Evolutionary conservation across 257 asterid genomes (phyloP).

Genomic region (Plectranthus barbatus): DNA sequence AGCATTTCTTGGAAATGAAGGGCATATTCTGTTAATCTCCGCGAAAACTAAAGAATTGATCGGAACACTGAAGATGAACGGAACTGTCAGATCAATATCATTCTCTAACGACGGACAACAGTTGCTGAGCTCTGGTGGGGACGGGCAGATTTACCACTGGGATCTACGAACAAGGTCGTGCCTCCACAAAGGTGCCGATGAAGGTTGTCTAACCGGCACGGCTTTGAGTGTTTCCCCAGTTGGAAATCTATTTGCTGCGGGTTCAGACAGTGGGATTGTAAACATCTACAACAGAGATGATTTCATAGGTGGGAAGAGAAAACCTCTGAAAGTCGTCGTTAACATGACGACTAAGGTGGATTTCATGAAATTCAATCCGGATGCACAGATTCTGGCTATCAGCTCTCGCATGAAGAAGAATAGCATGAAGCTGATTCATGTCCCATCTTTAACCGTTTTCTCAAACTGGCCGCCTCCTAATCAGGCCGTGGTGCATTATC

Average conservation of each 20-base stretch:
- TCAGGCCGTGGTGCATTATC: conserved; percentile 37
- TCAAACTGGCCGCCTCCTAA: conserved; percentile 79
- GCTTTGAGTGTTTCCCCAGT: conserved; percentile 55
- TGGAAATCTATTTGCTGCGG: conserved; percentile 84
- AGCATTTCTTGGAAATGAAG: conserved; percentile 89
- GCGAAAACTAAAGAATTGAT: conserved; percentile 71
- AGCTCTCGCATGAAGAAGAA: conserved; percentile 82
- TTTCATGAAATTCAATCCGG: conserved; percentile 68
- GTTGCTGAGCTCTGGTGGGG: conserved; percentile 78
- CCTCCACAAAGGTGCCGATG: conserved; percentile 75
- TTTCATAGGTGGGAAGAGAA: conserved; percentile 71
- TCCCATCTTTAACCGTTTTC: conserved; percentile 63
- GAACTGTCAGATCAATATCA: conserved; percentile 70
- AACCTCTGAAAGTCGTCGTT: conserved; percentile 63
- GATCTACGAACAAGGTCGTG: conserved; percentile 78
- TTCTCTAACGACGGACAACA: conserved; percentile 62
- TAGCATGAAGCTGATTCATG: conserved; percentile 66
- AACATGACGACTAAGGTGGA: conserved; percentile 73
- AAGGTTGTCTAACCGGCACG: conserved; percentile 78
- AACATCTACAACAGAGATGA: conserved; percentile 61
- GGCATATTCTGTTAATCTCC: conserved; percentile 71
- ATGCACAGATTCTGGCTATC: conserved; percentile 76
- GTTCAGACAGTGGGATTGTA: conserved; percentile 83
- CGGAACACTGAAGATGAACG: conserved; percentile 92
- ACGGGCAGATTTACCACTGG: conserved; percentile 84